A percentile compares a stretch with the other conserved stretches of the same genome.
phyloP scores from a whole-genome alignment of 768 basidiomycete genomes.

The Termitomyces titanicus region DNA sequence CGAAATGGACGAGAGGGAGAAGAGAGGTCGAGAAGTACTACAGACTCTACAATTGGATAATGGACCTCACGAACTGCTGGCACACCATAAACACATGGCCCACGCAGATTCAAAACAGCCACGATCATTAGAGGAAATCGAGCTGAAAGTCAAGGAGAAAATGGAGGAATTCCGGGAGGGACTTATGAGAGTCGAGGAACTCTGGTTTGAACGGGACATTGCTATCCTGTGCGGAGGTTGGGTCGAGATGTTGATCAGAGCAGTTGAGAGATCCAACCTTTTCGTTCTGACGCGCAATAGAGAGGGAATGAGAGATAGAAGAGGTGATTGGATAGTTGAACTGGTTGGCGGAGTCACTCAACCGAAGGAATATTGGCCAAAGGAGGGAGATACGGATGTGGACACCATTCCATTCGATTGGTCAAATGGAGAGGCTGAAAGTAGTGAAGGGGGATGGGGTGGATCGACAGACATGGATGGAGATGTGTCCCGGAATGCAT shows the following conservation, averaged over 20 bases:
- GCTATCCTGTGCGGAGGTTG: conserved; percentile 53
- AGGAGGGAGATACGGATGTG: conserved; percentile 28
- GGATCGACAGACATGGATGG: conserved; percentile 37
- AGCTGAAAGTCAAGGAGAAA: conserved; percentile 39
- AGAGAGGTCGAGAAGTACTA: conserved; percentile 31
- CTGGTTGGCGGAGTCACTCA: conserved; percentile 34
- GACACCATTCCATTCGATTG: conserved; percentile 42
- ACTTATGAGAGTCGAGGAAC: conserved; percentile 44
- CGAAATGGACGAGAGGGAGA: conserved; percentile 34
- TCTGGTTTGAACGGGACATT: conserved; percentile 49
- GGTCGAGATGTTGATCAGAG: conserved; percentile 50
- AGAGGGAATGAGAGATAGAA: conserved; percentile 27
- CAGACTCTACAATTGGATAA: conserved; percentile 19
- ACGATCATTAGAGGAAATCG: conserved; percentile 42
- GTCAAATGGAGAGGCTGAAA: conserved; percentile 32
- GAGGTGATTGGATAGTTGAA: conserved; percentile 41
- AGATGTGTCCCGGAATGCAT: conserved; percentile 37
- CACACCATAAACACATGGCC: conserved; percentile 44
- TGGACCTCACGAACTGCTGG: conserved; percentile 44
- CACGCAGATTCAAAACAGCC: conserved; percentile 46
- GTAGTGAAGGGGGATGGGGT: conserved; percentile 23
- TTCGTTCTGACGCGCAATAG: conserved; percentile 35
- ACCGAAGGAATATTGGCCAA: conserved; percentile 26
- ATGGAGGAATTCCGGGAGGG: conserved; percentile 54
- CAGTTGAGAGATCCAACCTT: conserved; percentile 39